Conservation (phyloP, 176 grass and related monocot genomes). For the Aegilops umbellulata region DNA sequence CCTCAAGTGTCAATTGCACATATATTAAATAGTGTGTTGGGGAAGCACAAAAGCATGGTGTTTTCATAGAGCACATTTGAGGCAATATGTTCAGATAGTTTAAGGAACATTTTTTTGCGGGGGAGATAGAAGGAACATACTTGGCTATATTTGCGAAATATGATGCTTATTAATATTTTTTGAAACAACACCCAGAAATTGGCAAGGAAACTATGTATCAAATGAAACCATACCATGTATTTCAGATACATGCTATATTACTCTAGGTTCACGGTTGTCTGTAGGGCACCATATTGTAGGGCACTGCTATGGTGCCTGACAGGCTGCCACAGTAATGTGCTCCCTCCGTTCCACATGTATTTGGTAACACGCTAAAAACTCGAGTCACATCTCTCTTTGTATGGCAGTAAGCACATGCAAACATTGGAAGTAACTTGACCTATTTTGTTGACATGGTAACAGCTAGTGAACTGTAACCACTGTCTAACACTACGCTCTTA, state of each 20-base stretch:
- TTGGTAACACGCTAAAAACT: background rate
- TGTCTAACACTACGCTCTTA: background rate
- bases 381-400: background rate
- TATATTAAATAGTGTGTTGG: background rate
- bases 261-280: background rate
- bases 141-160: conserved; percentile 1
- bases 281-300: background rate
- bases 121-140: background rate
- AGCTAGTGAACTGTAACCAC: background rate
- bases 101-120: too few species aligned
- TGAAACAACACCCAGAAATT: conserved; percentile 1
- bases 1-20: background rate
- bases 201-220: background rate
- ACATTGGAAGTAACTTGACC: background rate
- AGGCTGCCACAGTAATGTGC: background rate
- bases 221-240: background rate
- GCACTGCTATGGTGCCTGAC: too few species aligned
- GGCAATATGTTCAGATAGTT: background rate
- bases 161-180: background rate
- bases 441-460: background rate
- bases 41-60: background rate
- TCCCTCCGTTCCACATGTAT: too few species aligned
- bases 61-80: background rate
- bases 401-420: background rate
- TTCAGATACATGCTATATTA: background rate